Evolutionary conservation across 768 basidiomycete genomes (phyloP).

Genomic region (Suillus placidus): DNA sequence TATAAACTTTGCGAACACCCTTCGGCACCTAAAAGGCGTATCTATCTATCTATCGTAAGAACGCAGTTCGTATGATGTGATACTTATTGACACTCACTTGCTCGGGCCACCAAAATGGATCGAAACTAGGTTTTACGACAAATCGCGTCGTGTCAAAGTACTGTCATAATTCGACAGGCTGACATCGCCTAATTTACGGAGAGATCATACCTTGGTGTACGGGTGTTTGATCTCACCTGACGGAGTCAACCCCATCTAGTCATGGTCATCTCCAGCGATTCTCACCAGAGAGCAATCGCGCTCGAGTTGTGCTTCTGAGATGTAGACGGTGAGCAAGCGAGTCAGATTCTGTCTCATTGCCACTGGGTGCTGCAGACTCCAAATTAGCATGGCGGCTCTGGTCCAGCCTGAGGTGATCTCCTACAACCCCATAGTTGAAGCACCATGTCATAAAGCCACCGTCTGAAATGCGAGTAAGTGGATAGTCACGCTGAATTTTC

Average conservation of each 20-base stretch:
- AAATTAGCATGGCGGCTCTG: neutral
- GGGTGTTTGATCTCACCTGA: neutral
- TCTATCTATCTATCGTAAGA: neutral
- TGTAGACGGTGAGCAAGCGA: neutral
- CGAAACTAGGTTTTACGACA: neutral
- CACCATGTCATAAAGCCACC: neutral
- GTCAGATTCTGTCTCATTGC: neutral
- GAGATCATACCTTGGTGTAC: neutral
- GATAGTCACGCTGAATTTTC: neutral
- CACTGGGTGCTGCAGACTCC: neutral
- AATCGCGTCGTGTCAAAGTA: neutral
- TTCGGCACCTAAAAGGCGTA: neutral
- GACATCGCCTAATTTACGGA: neutral
- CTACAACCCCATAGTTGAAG: neutral
- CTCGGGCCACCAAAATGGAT: neutral
- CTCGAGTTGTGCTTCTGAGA: neutral
- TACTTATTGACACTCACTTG: neutral
- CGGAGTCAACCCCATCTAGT: neutral
- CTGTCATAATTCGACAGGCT: neutral
- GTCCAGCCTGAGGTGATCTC: neutral
- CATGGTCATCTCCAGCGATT: neutral
- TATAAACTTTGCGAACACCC: neutral
- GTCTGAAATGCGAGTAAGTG: neutral
- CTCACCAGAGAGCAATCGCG: neutral
- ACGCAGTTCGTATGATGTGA: neutral